Evolutionary conservation across 371 early-diverging fungal species (phyloP).

Genomic region (Batrachochytrium dendrobatidis): DNA sequence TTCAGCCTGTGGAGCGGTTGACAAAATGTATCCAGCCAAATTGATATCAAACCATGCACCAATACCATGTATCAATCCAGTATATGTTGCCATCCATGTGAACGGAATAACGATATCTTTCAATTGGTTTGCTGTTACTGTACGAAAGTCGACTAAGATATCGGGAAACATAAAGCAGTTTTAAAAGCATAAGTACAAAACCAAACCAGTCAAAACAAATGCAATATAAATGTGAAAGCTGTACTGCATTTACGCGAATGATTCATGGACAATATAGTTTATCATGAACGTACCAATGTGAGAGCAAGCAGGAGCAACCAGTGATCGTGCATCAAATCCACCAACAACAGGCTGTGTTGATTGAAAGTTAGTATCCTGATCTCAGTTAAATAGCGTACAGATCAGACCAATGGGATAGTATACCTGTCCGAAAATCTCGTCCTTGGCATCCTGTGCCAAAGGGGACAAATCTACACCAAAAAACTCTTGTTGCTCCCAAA

Average conservation of each 20-base stretch:
- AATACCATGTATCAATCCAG: slow-evolving; percentile 86
- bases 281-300: slow-evolving; percentile 17
- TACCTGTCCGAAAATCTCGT: slow-evolving; percentile 73
- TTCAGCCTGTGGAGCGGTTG: slow-evolving; percentile 77
- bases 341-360: slow-evolving; percentile 81
- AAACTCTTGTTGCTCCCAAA: slow-evolving; percentile 73
- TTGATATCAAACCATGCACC: slow-evolving; percentile 96
- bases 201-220: background rate
- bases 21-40: slow-evolving; percentile 65
- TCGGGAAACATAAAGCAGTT: background rate
- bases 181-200: background rate
- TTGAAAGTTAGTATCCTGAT: too few relatives aligned
- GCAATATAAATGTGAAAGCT: background rate
- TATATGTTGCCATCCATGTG: slow-evolving; percentile 71
- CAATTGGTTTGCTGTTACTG: slow-evolving; percentile 65
- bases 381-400: too few relatives aligned
- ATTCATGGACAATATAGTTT: too few relatives aligned
- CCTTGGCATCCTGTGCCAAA: slow-evolving; percentile 68
- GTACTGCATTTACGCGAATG: slow-evolving; percentile 3
- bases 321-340: slow-evolving; percentile 76
- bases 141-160: slow-evolving; percentile 83
- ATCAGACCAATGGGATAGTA: too few relatives aligned
- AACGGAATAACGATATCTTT: slow-evolving; percentile 81
- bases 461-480: slow-evolving; percentile 90
- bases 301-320: slow-evolving; percentile 59